These are phyloP conservation scores for Paspalum vaginatum DNA, from an alignment of 176 grass and related monocot species.

Conservation along the genomic window DNA sequence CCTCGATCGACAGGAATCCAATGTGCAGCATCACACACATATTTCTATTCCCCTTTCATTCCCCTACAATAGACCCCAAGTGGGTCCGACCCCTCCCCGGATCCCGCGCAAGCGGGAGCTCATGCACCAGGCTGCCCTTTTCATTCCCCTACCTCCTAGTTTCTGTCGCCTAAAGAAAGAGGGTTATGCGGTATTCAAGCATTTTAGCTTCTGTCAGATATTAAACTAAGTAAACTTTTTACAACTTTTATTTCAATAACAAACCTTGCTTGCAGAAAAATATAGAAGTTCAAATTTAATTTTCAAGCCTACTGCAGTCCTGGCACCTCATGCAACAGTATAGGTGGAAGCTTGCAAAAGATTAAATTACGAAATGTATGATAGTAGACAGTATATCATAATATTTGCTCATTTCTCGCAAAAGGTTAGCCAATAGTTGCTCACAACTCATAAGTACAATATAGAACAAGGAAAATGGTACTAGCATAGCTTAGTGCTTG, in stretches of 20 bases:
- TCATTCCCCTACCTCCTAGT: not conserved
- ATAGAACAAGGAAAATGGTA: constrained; percentile 7
- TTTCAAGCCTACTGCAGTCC: not conserved
- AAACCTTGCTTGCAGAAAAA: not conserved
- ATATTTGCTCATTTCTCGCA: not conserved
- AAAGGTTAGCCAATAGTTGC: not conserved
- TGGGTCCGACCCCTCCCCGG: too few species aligned
- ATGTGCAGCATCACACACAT: constrained; percentile 27
- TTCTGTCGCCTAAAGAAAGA: constrained; percentile 25
- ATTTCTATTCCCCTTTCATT: constrained; percentile 34
- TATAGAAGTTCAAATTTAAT: not conserved
- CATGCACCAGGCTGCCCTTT: too few species aligned
- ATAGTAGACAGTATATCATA: not conserved
- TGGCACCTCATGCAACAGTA: not conserved
- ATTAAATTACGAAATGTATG: not conserved
- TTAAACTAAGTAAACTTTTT: not conserved
- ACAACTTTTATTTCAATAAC: not conserved
- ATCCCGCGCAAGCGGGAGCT: too few species aligned
- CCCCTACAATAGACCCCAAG: too few species aligned
- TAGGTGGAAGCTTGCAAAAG: not conserved
- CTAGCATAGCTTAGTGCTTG: not conserved
- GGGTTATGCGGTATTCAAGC: not conserved
- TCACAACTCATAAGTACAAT: constrained; percentile 15
- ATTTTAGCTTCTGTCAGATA: constrained; percentile 11
- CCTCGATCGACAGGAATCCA: constrained; percentile 31